These are phyloP conservation scores for Penicillium pulvis DNA, from an alignment of 495 filamentous ascomycete genomes.

Conservation along the genomic window DNA sequence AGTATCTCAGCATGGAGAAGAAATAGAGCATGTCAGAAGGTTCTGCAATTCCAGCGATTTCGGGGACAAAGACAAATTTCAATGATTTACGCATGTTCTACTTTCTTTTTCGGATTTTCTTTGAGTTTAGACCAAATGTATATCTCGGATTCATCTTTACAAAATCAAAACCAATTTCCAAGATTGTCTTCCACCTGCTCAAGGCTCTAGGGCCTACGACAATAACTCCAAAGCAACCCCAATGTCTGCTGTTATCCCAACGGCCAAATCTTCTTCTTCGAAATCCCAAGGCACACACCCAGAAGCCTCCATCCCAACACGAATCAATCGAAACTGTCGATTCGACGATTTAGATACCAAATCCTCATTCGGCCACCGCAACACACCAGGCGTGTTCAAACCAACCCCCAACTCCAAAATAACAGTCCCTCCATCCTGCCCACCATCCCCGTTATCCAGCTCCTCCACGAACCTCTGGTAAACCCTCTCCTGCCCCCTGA, in stretches of 20 bases:
- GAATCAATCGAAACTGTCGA: conserved; percentile 18
- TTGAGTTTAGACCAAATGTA: conserved; percentile 5
- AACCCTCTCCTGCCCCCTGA: conserved; percentile 17
- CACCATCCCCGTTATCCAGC: background rate
- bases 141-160: background rate
- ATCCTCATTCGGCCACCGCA: conserved; percentile 32
- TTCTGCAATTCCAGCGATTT: conserved; percentile 14
- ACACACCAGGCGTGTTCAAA: conserved; percentile 29
- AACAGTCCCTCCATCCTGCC: conserved; percentile 5
- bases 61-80: conserved; percentile 9
- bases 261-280: conserved; percentile 21
- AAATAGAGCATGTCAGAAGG: conserved; percentile 11
- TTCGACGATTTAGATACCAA: conserved; percentile 16
- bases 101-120: background rate
- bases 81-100: conserved; percentile 15
- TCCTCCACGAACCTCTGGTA: conserved; percentile 16
- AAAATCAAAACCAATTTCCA: background rate
- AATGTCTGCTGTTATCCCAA: conserved; percentile 19
- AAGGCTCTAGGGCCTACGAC: too few species aligned
- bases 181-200: too few species aligned
- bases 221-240: conserved; percentile 1
- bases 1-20: conserved; percentile 58
- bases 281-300: conserved; percentile 29
- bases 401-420: conserved; percentile 32
- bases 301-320: conserved; percentile 27